Evolutionary conservation across 1,139 yeast genomes (phyloP).

Genomic region (Scheffersomyces cryptocercus): DNA sequence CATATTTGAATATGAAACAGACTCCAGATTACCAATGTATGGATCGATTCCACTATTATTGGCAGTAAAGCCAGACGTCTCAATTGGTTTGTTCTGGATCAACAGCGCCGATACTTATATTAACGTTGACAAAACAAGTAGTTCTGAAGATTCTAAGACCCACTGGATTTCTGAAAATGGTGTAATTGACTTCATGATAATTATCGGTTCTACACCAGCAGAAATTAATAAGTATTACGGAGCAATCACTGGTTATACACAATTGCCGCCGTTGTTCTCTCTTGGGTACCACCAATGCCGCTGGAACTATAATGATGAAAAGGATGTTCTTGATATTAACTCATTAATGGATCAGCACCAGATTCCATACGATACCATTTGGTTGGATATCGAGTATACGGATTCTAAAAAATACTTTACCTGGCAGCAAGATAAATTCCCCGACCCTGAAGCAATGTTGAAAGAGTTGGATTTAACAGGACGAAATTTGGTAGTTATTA

Average conservation of each 20-base stretch:
- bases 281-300: conserved; percentile 87
- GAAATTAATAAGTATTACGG: conserved; percentile 67
- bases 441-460: conserved; percentile 72
- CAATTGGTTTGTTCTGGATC: conserved; percentile 87
- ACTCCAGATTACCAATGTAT: conserved; percentile 87
- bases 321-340: conserved; percentile 74
- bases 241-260: conserved; percentile 69
- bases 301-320: conserved; percentile 93
- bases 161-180: conserved; percentile 98
- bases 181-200: conserved; percentile 68
- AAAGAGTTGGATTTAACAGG: conserved; percentile 65
- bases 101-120: conserved; percentile 92
- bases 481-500: conserved; percentile 77
- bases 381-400: conserved; percentile 95
- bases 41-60: conserved; percentile 90
- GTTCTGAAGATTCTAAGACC: conserved; percentile 37
- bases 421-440: conserved; percentile 78
- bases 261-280: conserved; percentile 77
- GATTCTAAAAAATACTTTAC: conserved; percentile 86
- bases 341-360: conserved; percentile 67
- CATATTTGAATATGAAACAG: conserved; percentile 85
- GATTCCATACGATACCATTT: conserved; percentile 88
- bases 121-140: conserved; percentile 55
- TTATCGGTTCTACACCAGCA: conserved; percentile 63
- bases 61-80: conserved; percentile 57